Base-by-base conservation (phyloP, 768 basidiomycete genomes). In the Collybia sordida region DNA sequence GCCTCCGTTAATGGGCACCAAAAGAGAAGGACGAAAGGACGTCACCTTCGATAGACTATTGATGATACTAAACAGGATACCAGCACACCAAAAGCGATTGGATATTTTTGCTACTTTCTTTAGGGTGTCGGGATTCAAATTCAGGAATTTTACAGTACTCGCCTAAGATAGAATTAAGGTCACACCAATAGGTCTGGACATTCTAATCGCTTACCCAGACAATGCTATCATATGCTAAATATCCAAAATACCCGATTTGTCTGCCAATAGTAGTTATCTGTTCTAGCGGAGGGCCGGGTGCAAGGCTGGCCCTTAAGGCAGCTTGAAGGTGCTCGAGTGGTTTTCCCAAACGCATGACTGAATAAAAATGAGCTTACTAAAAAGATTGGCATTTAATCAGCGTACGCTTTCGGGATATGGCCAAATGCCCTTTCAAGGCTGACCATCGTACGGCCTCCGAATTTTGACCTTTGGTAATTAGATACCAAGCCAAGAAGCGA, bases 291-390 rank as follows among this genome's bases (percentile, higher is more conserved):
- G 84, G 79, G 5, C 76, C 75, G 3, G 81, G 54, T 1, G 78
- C 64, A 22, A 84, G 68, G 3, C 83, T 72, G 17, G 88, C 85
- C 45, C 85, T 86, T 39, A 97, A 71, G 24, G 92, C 94, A 1
- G 92, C 83, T 65, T 98, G 96, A 5, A 95, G 74, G 69, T 97
- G 93, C 64, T 99, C 97, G 54, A 95, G 59, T 6, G 94, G 93
- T 69, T 98, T 96, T 58, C 93, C 93, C 46, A 99, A 74, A 14
- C 97, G 85, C 78, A 98, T 75, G 31, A 97, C 96, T 98, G 15
- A 19, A 11, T 54, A 43, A 50, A 49, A 27, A 36, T 40, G 23
- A 11, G 42, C 25, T 34, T 46, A 6, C 7, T 6, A 21, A 11
- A n/a, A 19, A 28, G 15, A 45, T 21, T 22, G 17, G 40, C 25